Evolutionary conservation across 495 filamentous ascomycete species (phyloP), one percentile per base, ranked within the genome.

Genomic region (Evernia prunastri): DNA sequence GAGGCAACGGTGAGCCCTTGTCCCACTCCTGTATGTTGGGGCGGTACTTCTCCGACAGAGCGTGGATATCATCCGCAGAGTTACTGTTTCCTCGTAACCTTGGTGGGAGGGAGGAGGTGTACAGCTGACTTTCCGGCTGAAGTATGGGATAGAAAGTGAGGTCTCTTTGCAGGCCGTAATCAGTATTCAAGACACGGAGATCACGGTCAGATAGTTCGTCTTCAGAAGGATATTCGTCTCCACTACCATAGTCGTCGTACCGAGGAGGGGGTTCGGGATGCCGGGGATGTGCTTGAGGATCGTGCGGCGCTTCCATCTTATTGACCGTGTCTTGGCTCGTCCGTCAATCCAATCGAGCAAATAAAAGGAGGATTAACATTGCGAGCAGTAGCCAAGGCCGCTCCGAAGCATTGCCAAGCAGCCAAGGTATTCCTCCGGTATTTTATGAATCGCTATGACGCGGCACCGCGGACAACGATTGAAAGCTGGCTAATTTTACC

Each of bases 161-260:
- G 29, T 68, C 51, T 68, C 58, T 36, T 51, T 68, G 66, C 18
- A 54, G 23, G 31, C 23, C 23, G 57, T 67, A 67, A 40, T 67
- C 61, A 25, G 66, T 68, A 18, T 62, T 68, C 39, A 68, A 43
- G 12, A 68, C 7, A 56, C 62, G 37, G 33, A 68, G n/a, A 25
- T 68, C 66, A 40, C 37, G 29, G 5, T 68, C 66, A 7, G 62
- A 64, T 13, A 68, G 36, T 31, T 68, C 66, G 27, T 65, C 66
- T 11, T 68, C 66, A 35, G 66, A 67, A n/a, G 36, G 61, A 56
- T 64, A 64, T 6, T 67, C 61, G 58, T 68, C 63, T 13, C 37
- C 25, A 39, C 43, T 45, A 47, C 36, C 40, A 12, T 42, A 37
- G 4, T 35, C 35, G 33, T 56, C 47, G 35, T 58, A 20, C 7